Base-by-base conservation (phyloP, 148 eudicot species). In the Euryodendron excelsum region DNA sequence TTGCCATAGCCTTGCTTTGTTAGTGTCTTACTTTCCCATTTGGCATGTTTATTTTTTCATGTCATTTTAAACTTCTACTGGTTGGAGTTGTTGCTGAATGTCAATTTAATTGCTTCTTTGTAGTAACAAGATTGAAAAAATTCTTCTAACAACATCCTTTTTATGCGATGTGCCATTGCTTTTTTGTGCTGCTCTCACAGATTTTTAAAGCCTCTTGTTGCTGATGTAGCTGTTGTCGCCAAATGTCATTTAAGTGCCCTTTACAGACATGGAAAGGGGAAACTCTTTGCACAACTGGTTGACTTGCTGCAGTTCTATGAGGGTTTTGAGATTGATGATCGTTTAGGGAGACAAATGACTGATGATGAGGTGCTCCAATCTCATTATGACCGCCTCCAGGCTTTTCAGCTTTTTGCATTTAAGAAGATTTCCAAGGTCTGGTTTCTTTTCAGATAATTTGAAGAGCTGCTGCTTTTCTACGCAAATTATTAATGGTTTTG, bases 221-320 rank as follows among this genome's bases (percentile, higher is more conserved):
- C 94, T 85, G 99, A 95, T 93, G 89, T 91, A 75, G 98, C 99
- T 48, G 99, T 95, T 72, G 91, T 95, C 81, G 90, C 99, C 61
- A 95, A 95, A 84, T 93, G 98, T 87, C 99, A 95, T 87, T 87
- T 95, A 75, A 95, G 98, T 84, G 85, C 85, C 69, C 91, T 95
- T 3, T 95, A 93, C 86, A 88, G 84, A 67, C 99, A 95, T 90
- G 94, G 83, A 62, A 90, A 86, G 75, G 99, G 99, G 71, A 95
- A 91, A 60, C 88, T 95, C 30, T 95, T 95, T 83, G 92, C 96
- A 1, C 99, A 95, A 84, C 81, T 95, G 79, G 99, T 95, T 79
- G 96, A 95, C 91, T 89, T 93, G 93, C 83, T 95, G 77, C 96
- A 95, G 70, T 95, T 90, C 83, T 95, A 95, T 84, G 99, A 95